Conservation (phyloP, 2,329 filamentous ascomycete species). For the Microdochium trichocladiopsis region DNA sequence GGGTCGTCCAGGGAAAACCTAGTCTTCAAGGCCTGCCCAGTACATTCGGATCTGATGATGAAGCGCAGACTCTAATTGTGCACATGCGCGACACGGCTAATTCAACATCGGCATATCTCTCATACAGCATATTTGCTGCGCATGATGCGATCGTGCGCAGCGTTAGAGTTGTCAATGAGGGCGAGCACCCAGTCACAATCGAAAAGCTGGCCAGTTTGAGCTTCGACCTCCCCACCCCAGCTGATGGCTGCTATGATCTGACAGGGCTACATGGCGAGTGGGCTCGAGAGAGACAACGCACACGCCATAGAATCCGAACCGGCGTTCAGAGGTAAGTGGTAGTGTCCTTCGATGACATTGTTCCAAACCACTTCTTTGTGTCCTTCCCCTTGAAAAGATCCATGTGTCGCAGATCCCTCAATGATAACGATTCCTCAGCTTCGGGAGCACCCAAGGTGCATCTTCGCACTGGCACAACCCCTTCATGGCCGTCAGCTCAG, state of each 20-base stretch:
- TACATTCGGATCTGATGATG: slow-evolving; percentile 46
- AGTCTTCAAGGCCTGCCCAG: slow-evolving; percentile 47
- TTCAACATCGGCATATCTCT: slow-evolving; percentile 48
- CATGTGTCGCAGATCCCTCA: no score
- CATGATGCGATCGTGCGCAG: slow-evolving; percentile 56
- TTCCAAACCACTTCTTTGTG: no score
- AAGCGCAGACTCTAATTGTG: slow-evolving; percentile 53
- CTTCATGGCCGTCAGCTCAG: slow-evolving; percentile 50
- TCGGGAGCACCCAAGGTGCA: no score
- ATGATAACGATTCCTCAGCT: no score
- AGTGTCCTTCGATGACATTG: slow-evolving; percentile 16
- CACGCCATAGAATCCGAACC: slow-evolving; percentile 42
- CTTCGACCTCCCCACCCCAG: slow-evolving; percentile 51
- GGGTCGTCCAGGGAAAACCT: slow-evolving; percentile 50
- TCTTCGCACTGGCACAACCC: slow-evolving; percentile 60
- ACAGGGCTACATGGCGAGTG: slow-evolving; percentile 57
- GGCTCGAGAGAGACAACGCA: no score
- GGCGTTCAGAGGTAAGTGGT: slow-evolving; percentile 31
- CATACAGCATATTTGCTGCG: slow-evolving; percentile 56
- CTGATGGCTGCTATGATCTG: slow-evolving; percentile 58
- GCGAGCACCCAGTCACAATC: slow-evolving; percentile 41
- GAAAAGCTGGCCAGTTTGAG: slow-evolving; percentile 54
- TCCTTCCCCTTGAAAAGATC: no score
- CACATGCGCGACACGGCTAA: slow-evolving; percentile 52
- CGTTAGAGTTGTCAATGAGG: slow-evolving; percentile 53